Percentiles rank a stretch among this genome's conserved stretches.
phyloP scores from a whole-genome alignment of 208 protist genomes.

The Angomonas desouzai region DNA sequence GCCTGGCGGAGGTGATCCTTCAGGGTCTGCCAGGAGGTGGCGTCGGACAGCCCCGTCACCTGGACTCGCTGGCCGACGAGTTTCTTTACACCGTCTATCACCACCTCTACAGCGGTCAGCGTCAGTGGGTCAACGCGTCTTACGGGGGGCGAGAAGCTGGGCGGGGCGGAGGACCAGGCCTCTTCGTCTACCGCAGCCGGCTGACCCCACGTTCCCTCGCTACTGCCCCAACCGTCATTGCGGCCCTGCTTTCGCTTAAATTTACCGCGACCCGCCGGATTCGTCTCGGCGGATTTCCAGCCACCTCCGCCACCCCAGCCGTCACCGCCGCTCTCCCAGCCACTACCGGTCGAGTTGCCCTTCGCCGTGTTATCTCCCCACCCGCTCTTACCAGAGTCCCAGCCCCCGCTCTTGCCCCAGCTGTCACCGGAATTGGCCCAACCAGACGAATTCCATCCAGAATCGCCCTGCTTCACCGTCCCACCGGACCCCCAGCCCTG shows the following conservation, averaged over 20 bases:
- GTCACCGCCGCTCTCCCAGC: slow-evolving; percentile 19
- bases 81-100: slow-evolving; percentile 87
- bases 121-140: slow-evolving; percentile 85
- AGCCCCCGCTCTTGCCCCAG: slow-evolving; percentile 19
- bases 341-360: slow-evolving; percentile 16
- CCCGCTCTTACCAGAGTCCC: slow-evolving; percentile 7
- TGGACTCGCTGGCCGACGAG: slow-evolving; percentile 85
- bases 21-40: slow-evolving; percentile 85
- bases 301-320: slow-evolving; percentile 22
- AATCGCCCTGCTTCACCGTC: slow-evolving; percentile 11
- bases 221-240: neutral
- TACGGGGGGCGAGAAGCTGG: slow-evolving; percentile 79
- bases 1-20: slow-evolving; percentile 88
- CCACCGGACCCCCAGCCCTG: slow-evolving; percentile 61
- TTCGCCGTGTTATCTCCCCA: slow-evolving; percentile 10
- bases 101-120: slow-evolving; percentile 84
- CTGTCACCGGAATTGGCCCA: slow-evolving; percentile 15
- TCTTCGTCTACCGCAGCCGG: slow-evolving; percentile 67
- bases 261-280: slow-evolving; percentile 20
- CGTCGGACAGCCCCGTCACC: slow-evolving; percentile 74
- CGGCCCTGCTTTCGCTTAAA: slow-evolving; percentile 21
- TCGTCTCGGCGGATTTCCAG: slow-evolving; percentile 38
- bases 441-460: neutral
- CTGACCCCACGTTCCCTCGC: slow-evolving; percentile 51
- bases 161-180: slow-evolving; percentile 71